Evolutionary conservation across 305 asterid species (phyloP).

Genomic region (Petunia hybrid): DNA sequence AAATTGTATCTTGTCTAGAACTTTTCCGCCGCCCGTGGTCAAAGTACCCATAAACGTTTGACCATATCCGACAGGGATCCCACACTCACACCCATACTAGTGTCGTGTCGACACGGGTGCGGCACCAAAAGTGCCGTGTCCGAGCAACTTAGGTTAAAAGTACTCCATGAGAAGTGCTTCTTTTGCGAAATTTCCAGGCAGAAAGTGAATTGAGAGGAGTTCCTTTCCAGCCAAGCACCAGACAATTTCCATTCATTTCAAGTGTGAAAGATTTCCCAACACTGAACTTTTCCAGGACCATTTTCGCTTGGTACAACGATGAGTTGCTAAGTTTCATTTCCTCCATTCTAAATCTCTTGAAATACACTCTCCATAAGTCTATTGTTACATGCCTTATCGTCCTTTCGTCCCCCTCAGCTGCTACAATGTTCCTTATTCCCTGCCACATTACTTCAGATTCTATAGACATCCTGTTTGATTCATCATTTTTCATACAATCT

Average conservation of each 20-base stretch:
- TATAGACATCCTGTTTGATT: slow-evolving; percentile 34
- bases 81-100: too few relatives aligned
- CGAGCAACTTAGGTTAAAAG: too few relatives aligned
- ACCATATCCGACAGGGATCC: too few relatives aligned
- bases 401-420: slow-evolving; percentile 59
- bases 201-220: slow-evolving; percentile 60
- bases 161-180: not conserved
- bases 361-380: slow-evolving; percentile 58
- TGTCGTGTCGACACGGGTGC: too few relatives aligned
- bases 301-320: slow-evolving; percentile 51
- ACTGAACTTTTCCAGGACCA: slow-evolving; percentile 39
- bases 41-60: too few relatives aligned
- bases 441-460: slow-evolving; percentile 49
- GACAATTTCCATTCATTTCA: slow-evolving; percentile 51
- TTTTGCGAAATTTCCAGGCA: slow-evolving; percentile 53
- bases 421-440: slow-evolving; percentile 53
- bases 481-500: slow-evolving; percentile 37
- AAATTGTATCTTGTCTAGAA: too few relatives aligned
- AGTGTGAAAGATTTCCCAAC: slow-evolving; percentile 49
- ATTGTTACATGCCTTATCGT: slow-evolving; percentile 50
- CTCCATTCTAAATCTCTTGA: slow-evolving; percentile 47
- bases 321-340: slow-evolving; percentile 53
- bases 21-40: too few relatives aligned
- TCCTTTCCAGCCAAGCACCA: slow-evolving; percentile 65
- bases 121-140: too few relatives aligned